phyloP scores from a whole-genome alignment of 768 basidiomycete species.

The Erythrobasidium yunnanense region DNA sequence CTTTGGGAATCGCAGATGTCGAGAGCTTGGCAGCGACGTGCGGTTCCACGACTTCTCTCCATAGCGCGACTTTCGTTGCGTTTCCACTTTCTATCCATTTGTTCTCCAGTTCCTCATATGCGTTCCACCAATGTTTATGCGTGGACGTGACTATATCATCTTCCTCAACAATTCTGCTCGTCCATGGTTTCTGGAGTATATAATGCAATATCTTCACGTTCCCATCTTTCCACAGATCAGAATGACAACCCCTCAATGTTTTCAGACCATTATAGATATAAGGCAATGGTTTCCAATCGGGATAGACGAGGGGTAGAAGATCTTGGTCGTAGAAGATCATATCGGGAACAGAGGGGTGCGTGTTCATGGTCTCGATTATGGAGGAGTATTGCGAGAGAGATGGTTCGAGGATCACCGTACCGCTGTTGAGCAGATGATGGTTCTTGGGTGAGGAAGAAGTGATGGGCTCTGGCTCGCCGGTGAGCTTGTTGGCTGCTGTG shows the following conservation, averaged over 20 bases:
- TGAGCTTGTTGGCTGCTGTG: constrained; percentile 48
- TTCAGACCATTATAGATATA: constrained; percentile 91
- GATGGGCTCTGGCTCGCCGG: not conserved
- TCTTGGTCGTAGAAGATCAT: constrained; percentile 85
- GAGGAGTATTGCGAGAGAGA: constrained; percentile 45
- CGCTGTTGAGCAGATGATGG: constrained; percentile 26
- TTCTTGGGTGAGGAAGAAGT: not conserved
- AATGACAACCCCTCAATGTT: constrained; percentile 59
- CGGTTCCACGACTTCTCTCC: constrained; percentile 10
- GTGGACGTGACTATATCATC: constrained; percentile 46
- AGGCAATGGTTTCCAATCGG: constrained; percentile 56
- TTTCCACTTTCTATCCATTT: not conserved
- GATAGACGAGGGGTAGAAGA: constrained; percentile 66
- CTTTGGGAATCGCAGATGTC: no score
- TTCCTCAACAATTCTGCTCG: constrained; percentile 47
- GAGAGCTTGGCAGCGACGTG: no score
- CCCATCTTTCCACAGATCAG: constrained; percentile 67
- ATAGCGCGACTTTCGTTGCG: not conserved
- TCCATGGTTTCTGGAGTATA: constrained; percentile 81
- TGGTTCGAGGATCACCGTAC: constrained; percentile 31
- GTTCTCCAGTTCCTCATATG: constrained; percentile 45
- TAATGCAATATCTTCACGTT: constrained; percentile 84
- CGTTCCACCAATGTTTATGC: constrained; percentile 71
- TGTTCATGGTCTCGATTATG: constrained; percentile 53
- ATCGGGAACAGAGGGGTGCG: constrained; percentile 49